A percentile compares a stretch with the other conserved stretches of the same genome.
These are phyloP conservation scores for Polysphondylium violaceum DNA, from an alignment of 78 protist genomes.

Conservation along the genomic window DNA sequence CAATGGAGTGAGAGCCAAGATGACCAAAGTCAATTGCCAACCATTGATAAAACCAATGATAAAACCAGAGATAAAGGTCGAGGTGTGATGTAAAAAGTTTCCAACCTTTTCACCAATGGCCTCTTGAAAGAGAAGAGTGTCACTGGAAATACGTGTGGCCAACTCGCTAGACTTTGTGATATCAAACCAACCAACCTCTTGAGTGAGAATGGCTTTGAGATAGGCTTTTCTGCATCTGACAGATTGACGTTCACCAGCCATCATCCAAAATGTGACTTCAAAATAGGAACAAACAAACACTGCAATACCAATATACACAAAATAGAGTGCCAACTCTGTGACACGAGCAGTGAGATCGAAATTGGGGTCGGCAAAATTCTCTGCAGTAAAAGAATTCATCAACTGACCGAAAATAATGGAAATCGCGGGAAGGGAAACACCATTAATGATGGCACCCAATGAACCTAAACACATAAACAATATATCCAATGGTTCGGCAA, in stretches of 20 bases:
- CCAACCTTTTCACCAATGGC: constrained; percentile 85
- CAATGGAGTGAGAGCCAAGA: constrained; percentile 64
- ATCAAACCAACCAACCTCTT: constrained; percentile 87
- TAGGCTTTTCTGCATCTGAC: constrained; percentile 56
- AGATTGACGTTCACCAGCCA: constrained; percentile 76
- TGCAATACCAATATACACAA: constrained; percentile 52
- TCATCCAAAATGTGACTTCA: constrained; percentile 58
- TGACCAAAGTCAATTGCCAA: constrained; percentile 74
- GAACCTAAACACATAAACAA: constrained; percentile 49
- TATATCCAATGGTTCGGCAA: constrained; percentile 37
- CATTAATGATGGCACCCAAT: constrained; percentile 58
- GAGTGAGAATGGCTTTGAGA: constrained; percentile 79
- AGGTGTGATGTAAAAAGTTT: constrained; percentile 54
- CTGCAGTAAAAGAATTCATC: constrained; percentile 36
- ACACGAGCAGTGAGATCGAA: constrained; percentile 14
- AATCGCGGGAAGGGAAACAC: constrained; percentile 76
- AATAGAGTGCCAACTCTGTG: constrained; percentile 16
- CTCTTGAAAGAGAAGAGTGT: constrained; percentile 72
- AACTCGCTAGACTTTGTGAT: constrained; percentile 41
- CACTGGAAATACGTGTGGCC: constrained; percentile 55
- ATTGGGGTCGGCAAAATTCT: constrained; percentile 9
- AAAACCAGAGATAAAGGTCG: constrained; percentile 74
- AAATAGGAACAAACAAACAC: constrained; percentile 55
- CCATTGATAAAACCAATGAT: constrained; percentile 69
- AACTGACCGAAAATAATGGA: constrained; percentile 68